phyloP scores from a whole-genome alignment of 176 grass and related monocot genomes.

The Avena sativa region DNA sequence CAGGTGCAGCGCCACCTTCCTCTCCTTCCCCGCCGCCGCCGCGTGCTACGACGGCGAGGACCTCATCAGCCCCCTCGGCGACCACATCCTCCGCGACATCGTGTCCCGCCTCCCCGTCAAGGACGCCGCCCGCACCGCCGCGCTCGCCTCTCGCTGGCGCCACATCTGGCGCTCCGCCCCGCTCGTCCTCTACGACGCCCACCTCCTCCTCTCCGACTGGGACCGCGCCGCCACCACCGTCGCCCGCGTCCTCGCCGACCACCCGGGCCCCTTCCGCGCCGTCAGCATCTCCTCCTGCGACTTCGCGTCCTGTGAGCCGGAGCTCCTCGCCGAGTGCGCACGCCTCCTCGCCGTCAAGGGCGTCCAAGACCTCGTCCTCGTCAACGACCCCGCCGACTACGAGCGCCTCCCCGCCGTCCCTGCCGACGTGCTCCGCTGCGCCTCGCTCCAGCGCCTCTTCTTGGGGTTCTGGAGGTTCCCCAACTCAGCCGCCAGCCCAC shows the following conservation, averaged over 20 bases:
- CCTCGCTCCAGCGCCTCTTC: constrained; percentile 36
- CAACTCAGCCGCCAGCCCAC: neutral
- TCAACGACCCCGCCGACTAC: neutral
- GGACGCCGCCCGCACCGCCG: constrained; percentile 38
- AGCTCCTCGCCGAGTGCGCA: neutral
- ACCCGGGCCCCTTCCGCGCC: neutral
- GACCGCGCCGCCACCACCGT: neutral
- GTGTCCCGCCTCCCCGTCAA: constrained; percentile 32
- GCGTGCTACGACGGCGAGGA: constrained; percentile 15
- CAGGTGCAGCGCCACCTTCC: neutral
- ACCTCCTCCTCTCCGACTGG: neutral
- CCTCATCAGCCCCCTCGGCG: constrained; percentile 37
- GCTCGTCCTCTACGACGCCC: constrained; percentile 20
- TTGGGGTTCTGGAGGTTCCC: constrained; percentile 13
- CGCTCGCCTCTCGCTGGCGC: constrained; percentile 38
- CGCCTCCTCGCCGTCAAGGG: neutral
- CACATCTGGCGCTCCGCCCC: constrained; percentile 28
- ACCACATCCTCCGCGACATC: constrained; percentile 19
- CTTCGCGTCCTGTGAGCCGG: neutral
- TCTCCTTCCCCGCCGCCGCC: neutral
- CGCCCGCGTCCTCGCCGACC: neutral
- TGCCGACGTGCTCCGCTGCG: neutral
- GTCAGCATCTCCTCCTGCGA: neutral
- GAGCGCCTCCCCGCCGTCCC: neutral
- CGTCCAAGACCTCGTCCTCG: neutral